These are phyloP conservation scores for Ustilago nuda DNA, from an alignment of 1,284 basidiomycete species.

Conservation along the genomic window DNA sequence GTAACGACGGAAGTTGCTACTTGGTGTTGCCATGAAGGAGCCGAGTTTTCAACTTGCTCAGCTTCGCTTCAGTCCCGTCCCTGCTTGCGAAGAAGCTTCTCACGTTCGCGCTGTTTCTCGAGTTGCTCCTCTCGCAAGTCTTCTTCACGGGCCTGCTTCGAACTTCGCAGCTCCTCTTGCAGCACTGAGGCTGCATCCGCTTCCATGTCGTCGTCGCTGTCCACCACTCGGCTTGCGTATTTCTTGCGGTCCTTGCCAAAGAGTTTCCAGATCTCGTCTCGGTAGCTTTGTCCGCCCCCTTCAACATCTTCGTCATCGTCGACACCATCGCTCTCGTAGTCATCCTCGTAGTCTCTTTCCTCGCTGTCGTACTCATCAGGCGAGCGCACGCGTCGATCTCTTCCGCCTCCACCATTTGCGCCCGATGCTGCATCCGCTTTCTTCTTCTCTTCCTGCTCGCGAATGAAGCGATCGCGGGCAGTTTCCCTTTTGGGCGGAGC, in stretches of 20 bases:
- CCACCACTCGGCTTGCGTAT: constrained; percentile 55
- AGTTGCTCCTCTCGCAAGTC: constrained; percentile 58
- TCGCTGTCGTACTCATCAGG: constrained; percentile 42
- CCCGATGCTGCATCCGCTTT: constrained; percentile 17
- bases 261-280: constrained; percentile 64
- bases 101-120: constrained; percentile 48
- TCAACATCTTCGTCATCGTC: constrained; percentile 40
- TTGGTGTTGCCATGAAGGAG: not conserved
- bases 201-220: constrained; percentile 68
- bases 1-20: no score
- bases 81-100: constrained; percentile 52
- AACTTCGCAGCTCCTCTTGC: constrained; percentile 59
- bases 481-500: constrained; percentile 49
- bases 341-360: constrained; percentile 34
- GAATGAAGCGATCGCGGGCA: constrained; percentile 58
- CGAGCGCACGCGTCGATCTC: constrained; percentile 11
- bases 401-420: not conserved
- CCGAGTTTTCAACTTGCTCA: not conserved
- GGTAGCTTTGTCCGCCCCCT: constrained; percentile 24
- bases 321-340: constrained; percentile 41
- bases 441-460: constrained; percentile 58
- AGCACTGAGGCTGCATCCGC: constrained; percentile 60
- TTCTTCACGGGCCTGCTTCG: constrained; percentile 55
- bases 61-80: constrained; percentile 14
- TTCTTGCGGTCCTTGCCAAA: constrained; percentile 60